Evolutionary conservation across 1,284 basidiomycete species (phyloP), one percentile per base, ranked within the genome.

Genomic region (Lignosus rhinocerotis): DNA sequence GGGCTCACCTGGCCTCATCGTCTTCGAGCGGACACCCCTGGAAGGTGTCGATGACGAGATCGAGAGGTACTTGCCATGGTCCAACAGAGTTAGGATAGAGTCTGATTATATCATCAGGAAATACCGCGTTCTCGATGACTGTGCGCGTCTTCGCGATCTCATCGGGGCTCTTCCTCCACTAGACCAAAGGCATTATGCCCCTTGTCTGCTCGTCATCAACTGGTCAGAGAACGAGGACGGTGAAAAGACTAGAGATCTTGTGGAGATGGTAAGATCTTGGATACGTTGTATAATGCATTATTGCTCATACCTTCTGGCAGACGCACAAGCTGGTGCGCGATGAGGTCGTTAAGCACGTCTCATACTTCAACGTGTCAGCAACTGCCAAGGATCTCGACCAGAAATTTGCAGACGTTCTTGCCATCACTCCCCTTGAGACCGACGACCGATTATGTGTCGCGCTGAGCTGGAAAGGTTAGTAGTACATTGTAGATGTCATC

Each of bases 91-190:
- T 12, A 16, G 4, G n/a, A 14, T 2, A 9, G 6, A 14, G 16
- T 17, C 38, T 41, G 25, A 42, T 42, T 30, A 8, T 19, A 3
- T 12, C 2, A 44, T 0, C 59, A 90, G 88, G 67, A 89, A 90
- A 76, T 89, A 86, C 64, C 84, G 83, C 12, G 73, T 85, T 32
- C 70, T 91, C 30, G 88, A 90, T 61, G 88, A 91, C 67, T 90
- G 86, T 65, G 72, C 83, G 21, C 81, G 89, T 17, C 72, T 91
- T 17, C 80, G 88, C 21, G 85, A 88, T 58, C 73, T 89, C 17
- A 67, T 90, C 31, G 75, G 81, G 42, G 69, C 73, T 2, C 71
- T 90, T 25, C 83, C 84, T 11, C 46, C 58, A 3, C 30, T 44
- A 2, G 53, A 66, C 1, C 60, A 72, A 4, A 74, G 77, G 44